These are phyloP conservation scores for Cladophialophora chaetospira DNA, from an alignment of 2,329 filamentous ascomycete species.

Conservation along the genomic window DNA sequence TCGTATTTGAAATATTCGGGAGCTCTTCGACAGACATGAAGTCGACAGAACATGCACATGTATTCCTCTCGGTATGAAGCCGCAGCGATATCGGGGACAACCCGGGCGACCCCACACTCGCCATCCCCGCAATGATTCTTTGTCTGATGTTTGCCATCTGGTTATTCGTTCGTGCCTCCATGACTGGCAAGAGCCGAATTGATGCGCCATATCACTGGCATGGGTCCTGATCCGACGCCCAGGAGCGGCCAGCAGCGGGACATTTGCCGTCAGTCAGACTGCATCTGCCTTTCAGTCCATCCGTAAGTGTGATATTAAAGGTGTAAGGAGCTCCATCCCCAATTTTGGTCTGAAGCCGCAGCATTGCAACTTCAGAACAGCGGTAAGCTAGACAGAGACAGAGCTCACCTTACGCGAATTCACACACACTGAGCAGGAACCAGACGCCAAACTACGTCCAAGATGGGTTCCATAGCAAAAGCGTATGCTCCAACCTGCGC, in stretches of 20 bases:
- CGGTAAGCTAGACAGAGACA: neutral
- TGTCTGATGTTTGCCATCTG: neutral
- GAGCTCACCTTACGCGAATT: no score
- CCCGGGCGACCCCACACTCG: neutral
- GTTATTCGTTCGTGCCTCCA: slow-evolving; percentile 2
- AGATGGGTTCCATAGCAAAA: slow-evolving; percentile 26
- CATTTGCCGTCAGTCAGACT: neutral
- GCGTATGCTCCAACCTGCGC: slow-evolving; percentile 5
- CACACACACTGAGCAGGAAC: neutral
- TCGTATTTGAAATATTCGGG: neutral
- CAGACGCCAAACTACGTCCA: neutral
- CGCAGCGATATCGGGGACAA: neutral
- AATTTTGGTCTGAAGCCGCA: neutral
- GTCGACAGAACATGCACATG: neutral
- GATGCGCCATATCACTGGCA: neutral
- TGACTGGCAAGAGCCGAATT: slow-evolving; percentile 1
- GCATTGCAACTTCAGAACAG: no score
- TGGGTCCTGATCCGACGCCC: neutral
- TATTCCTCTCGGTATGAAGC: neutral
- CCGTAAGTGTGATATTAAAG: slow-evolving; percentile 3
- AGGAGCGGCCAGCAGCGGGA: neutral
- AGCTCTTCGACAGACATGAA: no score
- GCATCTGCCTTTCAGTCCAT: neutral
- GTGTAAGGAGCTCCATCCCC: neutral
- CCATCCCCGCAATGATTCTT: neutral